Conservation (phyloP, 805 yeast genomes). For the Dipodascopsis tothii region DNA sequence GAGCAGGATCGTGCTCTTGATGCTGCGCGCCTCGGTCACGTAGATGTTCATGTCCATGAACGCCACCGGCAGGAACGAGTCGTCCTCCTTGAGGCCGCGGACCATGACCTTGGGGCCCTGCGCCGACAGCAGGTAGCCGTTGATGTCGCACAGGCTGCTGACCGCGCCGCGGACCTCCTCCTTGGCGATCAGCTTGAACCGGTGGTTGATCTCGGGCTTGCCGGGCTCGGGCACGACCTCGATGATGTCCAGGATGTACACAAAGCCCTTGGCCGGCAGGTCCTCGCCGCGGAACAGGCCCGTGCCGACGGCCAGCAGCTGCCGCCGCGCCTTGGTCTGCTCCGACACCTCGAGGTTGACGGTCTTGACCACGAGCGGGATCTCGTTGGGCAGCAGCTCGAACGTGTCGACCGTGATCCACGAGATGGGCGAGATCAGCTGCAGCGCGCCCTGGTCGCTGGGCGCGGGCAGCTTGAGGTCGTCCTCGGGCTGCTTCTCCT, state of each 20-base stretch:
- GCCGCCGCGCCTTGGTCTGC: constrained; percentile 40
- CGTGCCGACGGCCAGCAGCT: constrained; percentile 71
- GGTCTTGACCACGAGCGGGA: constrained; percentile 50
- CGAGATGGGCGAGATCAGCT: constrained; percentile 61
- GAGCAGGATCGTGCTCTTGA: constrained; percentile 70
- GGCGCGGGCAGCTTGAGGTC: constrained; percentile 34
- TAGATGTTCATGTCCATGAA: constrained; percentile 80
- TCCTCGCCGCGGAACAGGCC: constrained; percentile 73
- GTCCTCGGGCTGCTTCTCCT: constrained; percentile 50
- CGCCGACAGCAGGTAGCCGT: constrained; percentile 73
- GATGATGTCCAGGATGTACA: constrained; percentile 64
- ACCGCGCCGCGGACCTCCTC: constrained; percentile 82
- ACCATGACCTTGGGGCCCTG: constrained; percentile 81
- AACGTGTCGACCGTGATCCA: constrained; percentile 72
- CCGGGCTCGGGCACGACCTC: constrained; percentile 87
- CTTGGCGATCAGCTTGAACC: constrained; percentile 60
- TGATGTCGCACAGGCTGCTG: constrained; percentile 63
- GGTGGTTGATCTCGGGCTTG: constrained; percentile 72
- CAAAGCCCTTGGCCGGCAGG: constrained; percentile 67
- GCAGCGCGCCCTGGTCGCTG: constrained; percentile 52
- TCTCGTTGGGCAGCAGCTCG: constrained; percentile 44
- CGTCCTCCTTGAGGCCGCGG: constrained; percentile 78
- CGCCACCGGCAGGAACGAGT: constrained; percentile 85
- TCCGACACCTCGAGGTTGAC: constrained; percentile 42
- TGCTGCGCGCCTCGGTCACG: constrained; percentile 69